Evolutionary conservation across 441 rosid species (phyloP).

Genomic region (Caryocar brasiliense): DNA sequence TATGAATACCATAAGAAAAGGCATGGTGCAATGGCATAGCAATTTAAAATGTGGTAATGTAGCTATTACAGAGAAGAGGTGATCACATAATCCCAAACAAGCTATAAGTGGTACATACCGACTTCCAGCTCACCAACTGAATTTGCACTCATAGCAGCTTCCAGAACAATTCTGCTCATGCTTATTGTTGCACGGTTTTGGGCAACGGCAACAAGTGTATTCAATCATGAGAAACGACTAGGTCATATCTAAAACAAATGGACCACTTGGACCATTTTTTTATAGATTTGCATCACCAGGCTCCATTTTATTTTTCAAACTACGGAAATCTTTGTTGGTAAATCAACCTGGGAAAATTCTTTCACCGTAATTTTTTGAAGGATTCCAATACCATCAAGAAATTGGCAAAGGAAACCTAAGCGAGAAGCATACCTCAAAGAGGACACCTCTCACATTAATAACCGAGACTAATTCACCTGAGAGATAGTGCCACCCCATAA

Average conservation of each 20-base stretch:
- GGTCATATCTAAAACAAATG: background rate
- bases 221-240: background rate
- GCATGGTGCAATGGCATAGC: background rate
- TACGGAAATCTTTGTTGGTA: background rate
- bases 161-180: constrained; percentile 4
- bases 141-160: constrained; percentile 7
- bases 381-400: constrained; percentile 20
- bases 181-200: constrained; percentile 1
- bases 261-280: background rate
- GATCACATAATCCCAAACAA: constrained; percentile 1
- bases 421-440: constrained; percentile 54
- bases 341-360: no score
- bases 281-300: background rate
- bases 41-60: background rate
- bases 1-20: background rate
- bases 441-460: constrained; percentile 44
- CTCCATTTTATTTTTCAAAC: background rate
- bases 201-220: background rate
- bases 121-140: constrained; percentile 6
- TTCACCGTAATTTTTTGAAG: no score
- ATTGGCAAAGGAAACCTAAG: constrained; percentile 27
- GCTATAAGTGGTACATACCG: constrained; percentile 5
- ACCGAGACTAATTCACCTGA: constrained; percentile 31
- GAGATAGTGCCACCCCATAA: constrained; percentile 27
- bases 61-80: background rate